phyloP scores from a whole-genome alignment of 176 grass and related monocot species.

The Secale cereale region DNA sequence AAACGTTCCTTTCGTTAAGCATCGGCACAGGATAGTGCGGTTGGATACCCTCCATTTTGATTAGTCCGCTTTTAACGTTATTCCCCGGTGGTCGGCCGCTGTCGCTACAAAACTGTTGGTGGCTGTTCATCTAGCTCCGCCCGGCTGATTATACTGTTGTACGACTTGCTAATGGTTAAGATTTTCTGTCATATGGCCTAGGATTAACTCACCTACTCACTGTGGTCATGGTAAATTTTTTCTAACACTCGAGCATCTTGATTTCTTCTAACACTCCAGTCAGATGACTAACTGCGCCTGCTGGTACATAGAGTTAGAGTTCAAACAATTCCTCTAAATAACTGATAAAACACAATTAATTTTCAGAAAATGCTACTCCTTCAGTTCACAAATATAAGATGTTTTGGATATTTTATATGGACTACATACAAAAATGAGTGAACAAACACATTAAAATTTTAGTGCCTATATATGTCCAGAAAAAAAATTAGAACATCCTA shows the following conservation, averaged over 20 bases:
- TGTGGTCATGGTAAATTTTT: neutral
- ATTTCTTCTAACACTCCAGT: neutral
- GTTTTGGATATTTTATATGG: no score
- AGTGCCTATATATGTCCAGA: no score
- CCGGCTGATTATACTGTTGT: neutral
- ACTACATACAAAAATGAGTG: no score
- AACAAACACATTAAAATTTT: no score
- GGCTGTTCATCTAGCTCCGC: neutral
- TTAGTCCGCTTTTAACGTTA: neutral
- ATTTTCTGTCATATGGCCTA: neutral
- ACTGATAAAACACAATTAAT: neutral
- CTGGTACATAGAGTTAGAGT: neutral
- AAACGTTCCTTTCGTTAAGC: neutral
- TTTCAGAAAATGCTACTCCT: neutral
- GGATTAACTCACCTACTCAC: neutral
- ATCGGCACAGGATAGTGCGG: neutral
- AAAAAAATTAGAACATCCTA: no score
- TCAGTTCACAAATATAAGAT: no score
- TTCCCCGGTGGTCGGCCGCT: slow-evolving; percentile 4
- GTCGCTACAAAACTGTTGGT: neutral
- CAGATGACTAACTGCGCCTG: no score
- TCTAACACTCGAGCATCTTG: neutral
- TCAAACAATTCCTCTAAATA: neutral
- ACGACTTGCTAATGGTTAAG: neutral
- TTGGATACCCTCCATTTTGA: neutral